Base-by-base conservation (phyloP, 2,329 filamentous ascomycete species). In the Drechslerella stenobrocha region DNA sequence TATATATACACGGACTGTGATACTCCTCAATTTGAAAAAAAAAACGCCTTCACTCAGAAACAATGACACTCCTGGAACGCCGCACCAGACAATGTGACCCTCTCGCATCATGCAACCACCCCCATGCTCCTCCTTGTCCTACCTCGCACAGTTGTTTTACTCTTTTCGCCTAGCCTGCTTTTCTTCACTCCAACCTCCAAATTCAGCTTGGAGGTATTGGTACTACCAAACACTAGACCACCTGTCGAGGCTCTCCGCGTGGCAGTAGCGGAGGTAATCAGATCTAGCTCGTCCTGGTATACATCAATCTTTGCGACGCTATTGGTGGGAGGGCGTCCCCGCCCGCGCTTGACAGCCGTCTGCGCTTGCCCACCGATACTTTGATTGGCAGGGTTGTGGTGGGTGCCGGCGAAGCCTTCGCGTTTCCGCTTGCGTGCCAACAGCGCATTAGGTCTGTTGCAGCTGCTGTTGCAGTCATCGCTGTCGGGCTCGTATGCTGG, bases 271-370 rank as follows among this genome's bases (percentile, higher is more conserved):
- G 47, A 34, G 5, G 55, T 50, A 37, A 50, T 67, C 9, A 67
- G 32, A 52, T 67, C 63, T 5, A 67, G 55, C 20, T 67, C 63
- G 34, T 67, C 63, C 44, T 67, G 63, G 13, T 59, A 67, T 7
- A 67, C 59, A 40, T 56, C 50, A 3, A 60, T 15, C n/a, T 32
- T 42, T 18, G 4, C 18, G 3, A 3, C 8, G 22, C 4, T 46
- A 46, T 3, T 5, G 5, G 9, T 9, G 9, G 9, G 42, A 3
- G 22, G 26, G 2, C 44, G 44, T 26, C 22, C 44, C 22, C 44
- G 44, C 28, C 26, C 26, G n/a, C 44, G 44, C n/a, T 47, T 47
- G 2, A 26, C 44, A 9, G 6, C 22, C 7, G 3, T 2, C 22
- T 47, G 11, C 26, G 22, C 22, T 9, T 30, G 5, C 5, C 11